Evolutionary conservation across 306 rosid species (phyloP), one percentile per base, ranked within the genome.

Genomic region (Quercus glauca): DNA sequence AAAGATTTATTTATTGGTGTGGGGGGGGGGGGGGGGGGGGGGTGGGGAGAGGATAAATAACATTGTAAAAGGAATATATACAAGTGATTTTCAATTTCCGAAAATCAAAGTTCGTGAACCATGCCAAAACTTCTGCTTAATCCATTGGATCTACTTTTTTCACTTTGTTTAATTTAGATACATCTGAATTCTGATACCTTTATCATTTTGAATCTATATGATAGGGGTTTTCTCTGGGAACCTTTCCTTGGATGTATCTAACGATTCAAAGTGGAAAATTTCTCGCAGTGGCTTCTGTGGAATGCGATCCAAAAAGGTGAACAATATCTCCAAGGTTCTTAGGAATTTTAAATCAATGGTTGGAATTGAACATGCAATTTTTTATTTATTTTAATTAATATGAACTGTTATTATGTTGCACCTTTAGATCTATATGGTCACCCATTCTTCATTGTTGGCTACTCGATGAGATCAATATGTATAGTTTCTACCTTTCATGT

Each of bases 251-350:
- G 92, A 92, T 85, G 89, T 91, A 29, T 56, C 84, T 76, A 87
- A 73, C 76, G 94, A 78, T 35, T 74, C 97, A 73, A 92, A 86
- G 73, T 93, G 92, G 97, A 94, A 81, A 37, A 86, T 94, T 37
- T 21, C 56, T 59, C 83, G 98, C 26, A 78, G 96, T 85, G 98
- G 98, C 28, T 94, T 92, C 76, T 94, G 97, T 69, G 97, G 98
- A 80, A 94, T 94, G 98, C 94, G 96, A 43, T 94, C 98, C 28
- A 94, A 89, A 83, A 91, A 89, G 98, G 97, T 91, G 58, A 43
- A 76, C 29, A 4, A 71, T 79, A 14, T 82, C 65, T 69, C 28
- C n/a, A 60, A 76, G 57, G 29, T 53, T 6, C 72, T 15, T 60
- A 23, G 59, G 67, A 69, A 51, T 73, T 1, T 4, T 68, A n/a